Evolutionary conservation across 129 eudicot species (phyloP), one percentile per base, ranked within the genome.

Genomic region (Arctium minus): DNA sequence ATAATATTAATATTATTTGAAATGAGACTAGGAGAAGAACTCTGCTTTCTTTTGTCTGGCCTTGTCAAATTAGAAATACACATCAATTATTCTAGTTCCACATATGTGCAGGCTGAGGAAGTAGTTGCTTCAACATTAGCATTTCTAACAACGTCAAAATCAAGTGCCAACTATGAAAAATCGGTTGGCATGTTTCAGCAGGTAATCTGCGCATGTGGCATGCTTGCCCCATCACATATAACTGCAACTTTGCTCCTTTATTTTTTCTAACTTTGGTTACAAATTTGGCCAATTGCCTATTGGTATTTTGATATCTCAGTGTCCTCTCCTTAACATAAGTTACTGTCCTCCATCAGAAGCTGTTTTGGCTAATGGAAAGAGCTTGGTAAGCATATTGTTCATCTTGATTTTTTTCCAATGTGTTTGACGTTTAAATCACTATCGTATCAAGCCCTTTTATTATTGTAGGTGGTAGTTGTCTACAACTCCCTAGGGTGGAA

Each of bases 301-400:
- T 83, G 77, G 69, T 36, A 79, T 71, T 85, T 38, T 40, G n/a
- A 33, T 81, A 79, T 73, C 36, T 76, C 82, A 95, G 98, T 95
- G 98, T 84, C 97, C 97, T 81, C 94, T 95, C 48, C 97, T 95
- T 22, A 95, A 95, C 84, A 85, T 95, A 80, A 92, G 92, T 72
- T 95, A 92, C 79, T 95, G 98, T 79, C 97, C 97, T 82, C 89
- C 97, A 81, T 92, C 97, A 38, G 98, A 95, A 90, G 87, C 90
- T 80, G 79, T 62, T 76, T 82, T 95, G 86, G 81, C 92, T n/a
- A 82, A 88, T 73, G 94, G 91, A 73, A 95, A 88, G 81, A 90
- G 86, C 86, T 89, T 91, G 92, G 98, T 95, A 86, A 84, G 79
- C 81, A 46, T 86, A 62, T 46, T 44, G 33, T 78, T 22, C 12